Evolutionary conservation across 116 monocot species (phyloP).

Genomic region (Iris pallida): DNA sequence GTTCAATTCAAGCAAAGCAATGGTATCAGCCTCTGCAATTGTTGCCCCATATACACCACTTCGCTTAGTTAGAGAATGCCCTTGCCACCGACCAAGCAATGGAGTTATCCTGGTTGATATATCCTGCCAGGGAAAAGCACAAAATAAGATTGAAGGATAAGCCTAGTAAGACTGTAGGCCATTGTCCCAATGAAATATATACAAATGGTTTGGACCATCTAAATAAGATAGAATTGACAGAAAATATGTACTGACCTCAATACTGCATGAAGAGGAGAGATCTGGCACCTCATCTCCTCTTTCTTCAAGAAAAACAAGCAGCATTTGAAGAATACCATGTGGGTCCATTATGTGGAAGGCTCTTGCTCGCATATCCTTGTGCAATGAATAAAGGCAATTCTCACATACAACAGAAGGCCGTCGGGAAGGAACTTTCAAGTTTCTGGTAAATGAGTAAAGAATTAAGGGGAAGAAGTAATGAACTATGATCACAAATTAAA

Average conservation of each 20-base stretch:
- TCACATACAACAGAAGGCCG: constrained; percentile 90
- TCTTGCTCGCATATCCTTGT: constrained; percentile 62
- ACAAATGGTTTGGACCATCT: too few species aligned
- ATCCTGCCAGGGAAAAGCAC: constrained; percentile 20
- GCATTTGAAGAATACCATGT: constrained; percentile 68
- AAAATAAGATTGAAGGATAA: too few species aligned
- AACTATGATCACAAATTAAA: too few species aligned
- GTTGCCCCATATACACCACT: constrained; percentile 95
- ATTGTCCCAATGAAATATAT: too few species aligned
- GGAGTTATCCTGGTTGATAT: constrained; percentile 37
- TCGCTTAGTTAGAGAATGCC: constrained; percentile 81
- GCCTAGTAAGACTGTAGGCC: too few species aligned
- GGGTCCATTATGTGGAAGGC: constrained; percentile 92
- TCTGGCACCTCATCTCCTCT: constrained; percentile 35
- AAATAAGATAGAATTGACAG: not conserved
- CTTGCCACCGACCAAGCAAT: constrained; percentile 79
- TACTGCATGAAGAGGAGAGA: constrained; percentile 13
- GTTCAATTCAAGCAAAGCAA: constrained; percentile 55
- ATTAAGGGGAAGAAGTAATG: not conserved
- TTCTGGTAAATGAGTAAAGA: constrained; percentile 29
- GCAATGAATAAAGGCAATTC: constrained; percentile 78
- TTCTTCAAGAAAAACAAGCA: constrained; percentile 82
- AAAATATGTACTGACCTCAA: constrained; percentile 18
- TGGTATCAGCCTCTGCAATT: constrained; percentile 62
- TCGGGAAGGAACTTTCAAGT: constrained; percentile 80